Conservation (phyloP, 768 basidiomycete species). For the Rhodotorula paludigena region DNA sequence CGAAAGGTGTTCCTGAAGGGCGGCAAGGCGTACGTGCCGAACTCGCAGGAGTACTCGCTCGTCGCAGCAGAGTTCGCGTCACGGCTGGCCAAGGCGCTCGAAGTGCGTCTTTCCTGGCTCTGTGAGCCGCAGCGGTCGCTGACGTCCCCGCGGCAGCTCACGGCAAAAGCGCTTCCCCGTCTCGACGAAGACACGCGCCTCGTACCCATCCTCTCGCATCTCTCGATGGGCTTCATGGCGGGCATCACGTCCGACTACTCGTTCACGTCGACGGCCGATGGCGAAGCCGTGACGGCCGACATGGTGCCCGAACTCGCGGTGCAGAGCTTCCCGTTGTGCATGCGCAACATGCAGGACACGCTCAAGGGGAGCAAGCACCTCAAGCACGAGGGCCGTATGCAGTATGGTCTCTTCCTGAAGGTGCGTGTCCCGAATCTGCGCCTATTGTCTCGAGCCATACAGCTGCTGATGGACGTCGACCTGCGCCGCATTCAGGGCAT, state of each 20-base stretch:
- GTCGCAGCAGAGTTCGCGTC: slow-evolving; percentile 79
- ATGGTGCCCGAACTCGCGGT: slow-evolving; percentile 83
- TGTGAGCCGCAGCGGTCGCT: neutral
- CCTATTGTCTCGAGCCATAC: neutral
- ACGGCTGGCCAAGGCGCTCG: slow-evolving; percentile 66
- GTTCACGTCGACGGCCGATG: slow-evolving; percentile 54
- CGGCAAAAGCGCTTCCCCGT: slow-evolving; percentile 77
- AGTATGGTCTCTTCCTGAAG: slow-evolving; percentile 93
- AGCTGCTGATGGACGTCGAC: neutral
- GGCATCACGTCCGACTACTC: slow-evolving; percentile 82
- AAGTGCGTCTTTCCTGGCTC: slow-evolving; percentile 52
- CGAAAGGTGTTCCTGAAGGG: slow-evolving; percentile 68
- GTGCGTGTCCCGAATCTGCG: slow-evolving; percentile 49
- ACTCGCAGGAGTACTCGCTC: slow-evolving; percentile 56
- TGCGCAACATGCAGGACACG: slow-evolving; percentile 80
- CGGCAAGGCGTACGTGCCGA: slow-evolving; percentile 88
- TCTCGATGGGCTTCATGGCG: slow-evolving; percentile 87
- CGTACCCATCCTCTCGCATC: slow-evolving; percentile 78
- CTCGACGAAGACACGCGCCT: slow-evolving; percentile 92
- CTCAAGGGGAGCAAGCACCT: slow-evolving; percentile 74
- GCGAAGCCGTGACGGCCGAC: slow-evolving; percentile 76
- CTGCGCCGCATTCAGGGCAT: slow-evolving; percentile 59
- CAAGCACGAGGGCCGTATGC: slow-evolving; percentile 84
- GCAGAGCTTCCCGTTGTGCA: slow-evolving; percentile 91
- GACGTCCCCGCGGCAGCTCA: slow-evolving; percentile 54